These are phyloP conservation scores for Neonectria magnoliae DNA, from an alignment of 2,329 filamentous ascomycete genomes.

Conservation along the genomic window DNA sequence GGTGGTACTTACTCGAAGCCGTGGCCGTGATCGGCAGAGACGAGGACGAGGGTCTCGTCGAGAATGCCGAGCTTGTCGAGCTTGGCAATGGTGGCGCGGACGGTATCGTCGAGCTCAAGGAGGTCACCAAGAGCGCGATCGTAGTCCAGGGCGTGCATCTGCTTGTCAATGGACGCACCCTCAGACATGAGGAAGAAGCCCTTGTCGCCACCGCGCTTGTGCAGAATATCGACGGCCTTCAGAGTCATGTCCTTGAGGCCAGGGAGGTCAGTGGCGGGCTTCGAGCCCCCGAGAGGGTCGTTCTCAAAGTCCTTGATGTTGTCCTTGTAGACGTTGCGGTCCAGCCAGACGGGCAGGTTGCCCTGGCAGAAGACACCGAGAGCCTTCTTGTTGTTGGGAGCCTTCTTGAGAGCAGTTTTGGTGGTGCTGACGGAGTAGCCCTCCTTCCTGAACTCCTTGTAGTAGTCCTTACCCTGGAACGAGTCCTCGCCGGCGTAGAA, in stretches of 20 bases:
- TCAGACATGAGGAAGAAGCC: conserved; percentile 92
- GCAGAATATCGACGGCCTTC: conserved; percentile 84
- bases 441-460: conserved; percentile 76
- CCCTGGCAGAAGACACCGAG: conserved; percentile 81
- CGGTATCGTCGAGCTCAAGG: conserved; percentile 85
- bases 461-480: conserved; percentile 80
- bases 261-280: conserved; percentile 77
- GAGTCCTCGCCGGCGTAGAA: conserved; percentile 74
- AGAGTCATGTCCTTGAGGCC: conserved; percentile 91
- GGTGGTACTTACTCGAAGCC: conserved; percentile 71
- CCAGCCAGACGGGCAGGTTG: conserved; percentile 86
- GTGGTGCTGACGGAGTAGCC: conserved; percentile 79
- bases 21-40: conserved; percentile 90
- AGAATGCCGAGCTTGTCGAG: conserved; percentile 73
- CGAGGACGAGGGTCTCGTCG: conserved; percentile 80
- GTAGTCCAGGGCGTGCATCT: conserved; percentile 88
- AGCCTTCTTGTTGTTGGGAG: conserved; percentile 68
- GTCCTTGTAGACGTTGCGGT: conserved; percentile 81
- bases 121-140: conserved; percentile 86
- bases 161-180: conserved; percentile 87
- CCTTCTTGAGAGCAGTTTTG: conserved; percentile 73
- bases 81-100: conserved; percentile 77
- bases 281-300: conserved; percentile 72
- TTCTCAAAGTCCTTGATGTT: conserved; percentile 75
- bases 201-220: conserved; percentile 70